Evolutionary conservation across 139 green algal genomes (phyloP), one percentile per base, ranked within the genome.

Genomic region (Micractinium sp.): DNA sequence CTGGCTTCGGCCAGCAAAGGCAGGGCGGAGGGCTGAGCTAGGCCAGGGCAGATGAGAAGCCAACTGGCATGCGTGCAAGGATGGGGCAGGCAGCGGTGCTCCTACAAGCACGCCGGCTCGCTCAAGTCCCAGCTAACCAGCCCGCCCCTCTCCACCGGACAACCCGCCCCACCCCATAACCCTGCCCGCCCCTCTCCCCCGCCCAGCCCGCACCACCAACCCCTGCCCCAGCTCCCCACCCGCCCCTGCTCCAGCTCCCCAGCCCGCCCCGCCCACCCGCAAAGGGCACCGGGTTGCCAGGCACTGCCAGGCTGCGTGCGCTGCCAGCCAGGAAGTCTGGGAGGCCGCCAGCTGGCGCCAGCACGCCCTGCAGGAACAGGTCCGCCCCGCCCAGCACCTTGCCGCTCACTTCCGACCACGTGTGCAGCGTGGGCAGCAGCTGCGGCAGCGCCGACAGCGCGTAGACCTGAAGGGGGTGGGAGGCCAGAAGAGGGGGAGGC

Each of bases 321-420:
- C 60, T 83, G 63, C 82, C 86, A 14, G 81, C 90, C 79, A 91
- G 67, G 36, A 87, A 93, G 47, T 88, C 88, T 47, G 74, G 39
- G 12, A 81, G 81, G 22, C 71, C 76, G 14, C 90, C 76, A 25
- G 73, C 27, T 2, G 84, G 85, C 41, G n/a, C 36, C 12, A 92
- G 38, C 41, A 93, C 69, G 0, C 90, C 90, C 71, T 93, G 90
- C n/a, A 92, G 39, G 60, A 93, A 93, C 7, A 93, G 83, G 41
- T 93, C 90, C 33, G 85, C 90, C 9, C 90, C 90, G 23, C 69
- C 69, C 36, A 92, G 73, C 47, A 92, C 39, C 77, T 71, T 71
- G 63, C 20, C 35, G 39, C 36, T 25, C 36, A 87, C 88, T 22
- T 90, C 67, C 13, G 33, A 41, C 74, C 67, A 89, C 15, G 90